Base-by-base conservation (phyloP, 805 yeast genomes). In the Candida khao-thaluensis region DNA sequence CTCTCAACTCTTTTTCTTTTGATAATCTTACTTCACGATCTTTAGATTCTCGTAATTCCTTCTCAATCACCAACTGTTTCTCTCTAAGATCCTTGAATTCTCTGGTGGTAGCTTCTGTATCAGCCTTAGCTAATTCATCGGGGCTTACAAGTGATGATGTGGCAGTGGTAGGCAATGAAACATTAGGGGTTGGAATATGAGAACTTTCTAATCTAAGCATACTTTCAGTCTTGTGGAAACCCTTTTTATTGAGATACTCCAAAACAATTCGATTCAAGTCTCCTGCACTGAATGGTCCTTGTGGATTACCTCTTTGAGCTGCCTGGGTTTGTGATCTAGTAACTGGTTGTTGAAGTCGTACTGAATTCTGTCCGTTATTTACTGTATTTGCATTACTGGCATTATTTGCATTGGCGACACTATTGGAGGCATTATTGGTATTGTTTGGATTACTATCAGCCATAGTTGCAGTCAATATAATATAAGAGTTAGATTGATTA, bases 181-280 rank as follows among this genome's bases (percentile, higher is more conserved):
- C 64, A 9, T 81, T 66, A 5, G 77, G 74, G 1, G 76, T 68
- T 1, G 79, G 74, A 5, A 74, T 73, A 43, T 83, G 80, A 1
- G 87, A 73, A 47, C 83, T 77, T 59, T 93, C 99, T 45, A 89
- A 79, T 45, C 99, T 77, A 35, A 93, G 72, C 82, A 90, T 86
- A 2, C 96, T 89, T 59, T 93, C 99, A 0, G 99, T 91, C 50
- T 83, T 80, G 50, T 85, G 90, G 56, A 88, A 93, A 2, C 99
- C 99, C 59, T 90, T 89, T 54, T 93, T 91, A 59, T 82, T 85
- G 49, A 93, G 72, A 53, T 91, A 93, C 52, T 93, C 99, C 53
- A 93, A 71, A 23, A 93, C 98, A 55, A 93, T 87, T 47, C 93
- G 71, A 60, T 90, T 91, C 57, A 93, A 72, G 59, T 93, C 98